A percentile compares a stretch with the other conserved stretches of the same genome.
These are phyloP conservation scores for Kernera saxatilis DNA, from an alignment of 345 rosid species.

Conservation along the genomic window DNA sequence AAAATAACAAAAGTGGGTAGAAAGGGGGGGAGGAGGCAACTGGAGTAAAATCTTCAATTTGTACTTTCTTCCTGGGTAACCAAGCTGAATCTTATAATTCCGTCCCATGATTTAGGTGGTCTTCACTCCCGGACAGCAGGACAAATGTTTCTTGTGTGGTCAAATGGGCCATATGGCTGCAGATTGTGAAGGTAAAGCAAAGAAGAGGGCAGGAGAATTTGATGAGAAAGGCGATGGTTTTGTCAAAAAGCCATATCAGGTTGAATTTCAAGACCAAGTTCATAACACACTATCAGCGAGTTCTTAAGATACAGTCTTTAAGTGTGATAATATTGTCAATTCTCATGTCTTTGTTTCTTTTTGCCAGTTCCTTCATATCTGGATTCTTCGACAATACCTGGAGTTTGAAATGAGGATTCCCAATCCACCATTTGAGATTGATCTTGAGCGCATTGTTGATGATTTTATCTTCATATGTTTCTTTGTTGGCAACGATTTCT, in stretches of 20 bases:
- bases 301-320: not conserved
- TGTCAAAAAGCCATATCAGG: constrained; percentile 91
- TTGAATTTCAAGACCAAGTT: constrained; percentile 13
- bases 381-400: constrained; percentile 93
- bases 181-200: constrained; percentile 79
- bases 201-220: constrained; percentile 82
- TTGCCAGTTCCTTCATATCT: constrained; percentile 80
- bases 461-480: constrained; percentile 98
- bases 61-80: not conserved
- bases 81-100: not conserved
- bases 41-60: not conserved
- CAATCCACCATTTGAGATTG: constrained; percentile 62
- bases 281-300: not conserved
- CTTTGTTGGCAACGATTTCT: constrained; percentile 97
- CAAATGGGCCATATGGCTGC: constrained; percentile 93
- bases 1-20: not conserved
- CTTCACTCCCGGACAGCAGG: constrained; percentile 82
- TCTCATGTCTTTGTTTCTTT: constrained; percentile 7
- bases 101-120: constrained; percentile 51
- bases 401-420: constrained; percentile 79
- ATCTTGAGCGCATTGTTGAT: constrained; percentile 85
- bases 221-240: constrained; percentile 84
- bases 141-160: constrained; percentile 94
- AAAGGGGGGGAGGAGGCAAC: not conserved
- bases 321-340: not conserved